Evolutionary conservation across 805 yeast genomes (phyloP).

Genomic region (Candida michaelii): DNA sequence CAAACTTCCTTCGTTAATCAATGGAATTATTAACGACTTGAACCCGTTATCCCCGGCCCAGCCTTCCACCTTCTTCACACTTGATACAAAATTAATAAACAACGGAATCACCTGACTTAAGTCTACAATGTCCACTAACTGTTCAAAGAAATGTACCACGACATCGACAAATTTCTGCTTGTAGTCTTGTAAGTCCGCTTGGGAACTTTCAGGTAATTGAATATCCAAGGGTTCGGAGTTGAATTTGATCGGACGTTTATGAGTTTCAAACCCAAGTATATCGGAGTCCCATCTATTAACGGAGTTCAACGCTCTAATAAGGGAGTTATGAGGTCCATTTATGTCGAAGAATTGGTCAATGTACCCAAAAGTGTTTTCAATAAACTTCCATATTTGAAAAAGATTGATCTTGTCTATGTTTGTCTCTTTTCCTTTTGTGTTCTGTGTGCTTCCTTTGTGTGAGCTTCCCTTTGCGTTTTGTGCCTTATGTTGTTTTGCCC

Average conservation of each 20-base stretch:
- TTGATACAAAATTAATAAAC: conserved; percentile 26
- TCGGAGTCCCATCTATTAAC: conserved; percentile 26
- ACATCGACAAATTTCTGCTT: conserved; percentile 7
- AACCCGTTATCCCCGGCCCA: conserved; percentile 15
- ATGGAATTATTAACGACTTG: conserved; percentile 16
- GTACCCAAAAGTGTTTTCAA: conserved; percentile 35
- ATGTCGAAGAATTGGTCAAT: conserved; percentile 23
- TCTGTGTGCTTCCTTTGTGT: too few relatives aligned
- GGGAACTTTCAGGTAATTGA: conserved; percentile 8
- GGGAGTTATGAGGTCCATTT: conserved; percentile 8
- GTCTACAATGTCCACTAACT: neutral
- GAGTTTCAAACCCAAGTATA: conserved; percentile 31
- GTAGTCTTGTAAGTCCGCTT: conserved; percentile 10
- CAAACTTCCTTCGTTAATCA: conserved; percentile 11
- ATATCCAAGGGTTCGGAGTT: conserved; percentile 9
- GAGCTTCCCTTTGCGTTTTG: too few relatives aligned
- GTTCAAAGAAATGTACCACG: neutral
- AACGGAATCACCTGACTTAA: conserved; percentile 10
- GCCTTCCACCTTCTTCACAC: conserved; percentile 24
- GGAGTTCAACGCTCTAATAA: conserved; percentile 6
- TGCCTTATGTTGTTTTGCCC: neutral
- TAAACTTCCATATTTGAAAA: conserved; percentile 27
- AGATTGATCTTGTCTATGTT: conserved; percentile 21
- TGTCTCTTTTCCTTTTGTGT: too few relatives aligned
- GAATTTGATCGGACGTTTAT: conserved; percentile 20